Evolutionary conservation across 352 stramenopile genomes (phyloP), one percentile per base, ranked within the genome.

Genomic region (Phytophthora niederhauseri): DNA sequence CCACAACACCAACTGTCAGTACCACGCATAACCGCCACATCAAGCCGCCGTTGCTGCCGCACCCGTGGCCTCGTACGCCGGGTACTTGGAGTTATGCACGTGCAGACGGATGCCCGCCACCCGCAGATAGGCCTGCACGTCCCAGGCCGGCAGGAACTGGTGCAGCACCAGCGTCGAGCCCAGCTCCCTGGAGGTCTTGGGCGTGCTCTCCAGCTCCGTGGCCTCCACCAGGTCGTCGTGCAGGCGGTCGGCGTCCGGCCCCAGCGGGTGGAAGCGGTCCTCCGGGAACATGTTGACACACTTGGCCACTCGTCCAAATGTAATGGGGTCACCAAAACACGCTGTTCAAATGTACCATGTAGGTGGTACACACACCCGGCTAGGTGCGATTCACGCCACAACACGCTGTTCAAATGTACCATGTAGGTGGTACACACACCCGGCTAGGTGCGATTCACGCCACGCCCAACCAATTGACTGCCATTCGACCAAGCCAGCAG

Each of bases 61-160:
- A 90, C 82, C 84, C 1, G 89, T 95, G 54, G 87, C 84, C 61
- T 95, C 89, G 66, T 94, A 94, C 45, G 62, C 54, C 19, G 89
- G 87, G 65, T 96, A 96, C 69, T 81, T 79, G 50, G 89, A 93
- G 84, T 95, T 96, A 64, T 95, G 83, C 57, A 96, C 87, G 61
- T 96, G 87, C 53, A 96, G 66, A 24, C 72, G 69, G 31, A 96
- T 81, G 57, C 84, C 72, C 7, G 87, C 87, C 54, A 96, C 83
- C 51, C 87, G 89, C 63, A 93, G 68, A 73, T 96, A 96, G 6
- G 89, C 89, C 75, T 94, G 87, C 9, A 95, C 84, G 55, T 93
- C 87, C 84, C 86, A 96, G 1, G 89, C 81, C 3, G 89, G 87
- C 52, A 93, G 75, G 62, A 96, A 96, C 72, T 96, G 89, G 62